These are phyloP conservation scores for Taphrina betulina DNA, from an alignment of 1,139 yeast genomes.

Conservation along the genomic window DNA sequence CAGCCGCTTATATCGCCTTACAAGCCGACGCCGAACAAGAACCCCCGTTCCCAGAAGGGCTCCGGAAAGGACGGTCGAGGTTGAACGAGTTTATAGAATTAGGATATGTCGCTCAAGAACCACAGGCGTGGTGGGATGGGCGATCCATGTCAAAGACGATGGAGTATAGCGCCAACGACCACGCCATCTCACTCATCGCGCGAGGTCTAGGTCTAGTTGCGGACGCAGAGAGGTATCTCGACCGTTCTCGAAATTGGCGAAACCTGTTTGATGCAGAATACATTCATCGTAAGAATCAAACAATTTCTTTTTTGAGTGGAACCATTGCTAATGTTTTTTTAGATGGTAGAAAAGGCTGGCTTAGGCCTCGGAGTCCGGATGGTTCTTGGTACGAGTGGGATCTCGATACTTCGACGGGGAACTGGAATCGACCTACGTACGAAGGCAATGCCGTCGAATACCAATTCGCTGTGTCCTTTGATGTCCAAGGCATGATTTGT, in stretches of 20 bases:
- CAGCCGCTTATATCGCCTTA: slow-evolving; percentile 14
- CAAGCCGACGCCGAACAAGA: slow-evolving; percentile 21
- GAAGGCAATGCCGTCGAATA: slow-evolving; percentile 29
- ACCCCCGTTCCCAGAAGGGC: slow-evolving; percentile 25
- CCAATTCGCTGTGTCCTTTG: slow-evolving; percentile 26
- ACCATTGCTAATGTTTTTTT: not conserved
- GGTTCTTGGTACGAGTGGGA: slow-evolving; percentile 25
- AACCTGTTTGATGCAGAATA: slow-evolving; percentile 19
- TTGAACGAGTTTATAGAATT: slow-evolving; percentile 12
- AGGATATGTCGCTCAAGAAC: slow-evolving; percentile 29
- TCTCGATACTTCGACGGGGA: slow-evolving; percentile 22
- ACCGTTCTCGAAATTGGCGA: slow-evolving; percentile 22
- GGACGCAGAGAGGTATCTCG: slow-evolving; percentile 19
- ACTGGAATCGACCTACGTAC: slow-evolving; percentile 26
- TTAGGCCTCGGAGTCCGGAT: slow-evolving; percentile 23
- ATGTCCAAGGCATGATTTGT: slow-evolving; percentile 28
- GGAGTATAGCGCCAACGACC: slow-evolving; percentile 29
- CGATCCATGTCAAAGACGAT: slow-evolving; percentile 28
- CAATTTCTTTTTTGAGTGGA: not conserved
- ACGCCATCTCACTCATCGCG: slow-evolving; percentile 22
- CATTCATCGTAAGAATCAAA: not conserved
- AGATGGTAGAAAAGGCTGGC: slow-evolving; percentile 25
- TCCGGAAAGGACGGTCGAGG: slow-evolving; percentile 24
- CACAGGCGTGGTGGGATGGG: slow-evolving; percentile 32
- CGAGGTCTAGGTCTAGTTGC: slow-evolving; percentile 15